Conservation (phyloP, 495 filamentous ascomycete genomes). For the Talaromyces liani region DNA sequence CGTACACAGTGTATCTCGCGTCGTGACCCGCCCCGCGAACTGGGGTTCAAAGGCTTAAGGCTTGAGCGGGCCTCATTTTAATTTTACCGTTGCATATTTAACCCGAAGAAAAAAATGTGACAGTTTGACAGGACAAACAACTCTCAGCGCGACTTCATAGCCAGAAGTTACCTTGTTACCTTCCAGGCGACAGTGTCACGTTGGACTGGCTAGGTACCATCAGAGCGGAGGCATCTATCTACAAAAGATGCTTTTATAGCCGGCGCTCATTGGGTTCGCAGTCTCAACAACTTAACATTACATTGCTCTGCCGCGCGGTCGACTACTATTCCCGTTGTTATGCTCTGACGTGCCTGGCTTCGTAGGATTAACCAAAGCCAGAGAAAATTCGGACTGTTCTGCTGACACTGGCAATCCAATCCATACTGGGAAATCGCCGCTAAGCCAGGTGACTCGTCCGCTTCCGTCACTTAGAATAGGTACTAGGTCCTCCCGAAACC, state of each 20-base stretch:
- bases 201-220: slow-evolving; percentile 4
- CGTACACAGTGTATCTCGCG: neutral
- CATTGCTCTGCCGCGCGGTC: neutral
- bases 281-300: neutral
- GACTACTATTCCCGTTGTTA: neutral
- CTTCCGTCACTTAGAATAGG: neutral
- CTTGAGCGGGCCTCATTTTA: neutral
- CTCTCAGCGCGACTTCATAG: neutral
- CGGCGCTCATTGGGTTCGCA: neutral
- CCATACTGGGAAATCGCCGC: neutral
- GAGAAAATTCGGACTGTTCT: neutral
- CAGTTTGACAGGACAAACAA: neutral
- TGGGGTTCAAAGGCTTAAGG: neutral
- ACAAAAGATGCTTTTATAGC: neutral
- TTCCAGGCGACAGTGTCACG: neutral
- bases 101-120: neutral
- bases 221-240: neutral
- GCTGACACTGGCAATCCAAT: neutral
- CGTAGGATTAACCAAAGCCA: neutral
- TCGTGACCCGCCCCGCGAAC: neutral
- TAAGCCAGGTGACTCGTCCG: slow-evolving; percentile 2
- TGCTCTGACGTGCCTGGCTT: neutral
- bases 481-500: neutral
- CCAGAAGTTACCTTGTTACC: neutral
- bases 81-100: neutral